Evolutionary conservation across 1,284 basidiomycete genomes (phyloP).

Genomic region (Papiliotrema nemorosa): DNA sequence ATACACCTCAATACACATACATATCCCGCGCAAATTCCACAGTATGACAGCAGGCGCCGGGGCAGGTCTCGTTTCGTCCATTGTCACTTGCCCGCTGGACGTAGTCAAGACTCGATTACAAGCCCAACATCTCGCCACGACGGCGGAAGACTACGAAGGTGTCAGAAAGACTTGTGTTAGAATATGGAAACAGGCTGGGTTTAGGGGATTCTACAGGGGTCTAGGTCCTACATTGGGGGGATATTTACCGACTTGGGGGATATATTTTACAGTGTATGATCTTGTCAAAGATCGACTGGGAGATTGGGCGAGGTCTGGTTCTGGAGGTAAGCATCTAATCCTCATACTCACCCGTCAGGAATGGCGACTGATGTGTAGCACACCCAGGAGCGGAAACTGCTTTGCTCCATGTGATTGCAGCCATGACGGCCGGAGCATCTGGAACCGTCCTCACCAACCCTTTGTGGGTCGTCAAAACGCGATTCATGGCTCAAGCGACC

Average conservation of each 20-base stretch:
- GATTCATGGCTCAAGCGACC: slow-evolving; percentile 78
- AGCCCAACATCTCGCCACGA: slow-evolving; percentile 70
- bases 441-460: slow-evolving; percentile 91
- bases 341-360: neutral
- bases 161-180: slow-evolving; percentile 69
- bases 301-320: slow-evolving; percentile 43
- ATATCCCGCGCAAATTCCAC: slow-evolving; percentile 40
- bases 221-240: slow-evolving; percentile 92
- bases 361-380: neutral
- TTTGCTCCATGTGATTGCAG: slow-evolving; percentile 74
- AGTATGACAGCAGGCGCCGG: slow-evolving; percentile 55
- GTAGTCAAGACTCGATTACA: slow-evolving; percentile 97
- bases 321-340: slow-evolving; percentile 25
- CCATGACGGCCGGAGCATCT: slow-evolving; percentile 85
- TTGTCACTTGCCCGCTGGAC: slow-evolving; percentile 95
- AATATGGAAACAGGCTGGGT: slow-evolving; percentile 69
- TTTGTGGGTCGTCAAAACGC: slow-evolving; percentile 94
- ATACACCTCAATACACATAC: slow-evolving; percentile 1
- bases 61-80: slow-evolving; percentile 79
- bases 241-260: slow-evolving; percentile 95
- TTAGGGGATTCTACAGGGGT: slow-evolving; percentile 86
- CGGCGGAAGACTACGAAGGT: slow-evolving; percentile 68
- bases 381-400: slow-evolving; percentile 20
- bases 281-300: slow-evolving; percentile 80
- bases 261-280: slow-evolving; percentile 97